phyloP scores from a whole-genome alignment of 1,284 basidiomycete genomes.

The Ganoderma boninense region DNA sequence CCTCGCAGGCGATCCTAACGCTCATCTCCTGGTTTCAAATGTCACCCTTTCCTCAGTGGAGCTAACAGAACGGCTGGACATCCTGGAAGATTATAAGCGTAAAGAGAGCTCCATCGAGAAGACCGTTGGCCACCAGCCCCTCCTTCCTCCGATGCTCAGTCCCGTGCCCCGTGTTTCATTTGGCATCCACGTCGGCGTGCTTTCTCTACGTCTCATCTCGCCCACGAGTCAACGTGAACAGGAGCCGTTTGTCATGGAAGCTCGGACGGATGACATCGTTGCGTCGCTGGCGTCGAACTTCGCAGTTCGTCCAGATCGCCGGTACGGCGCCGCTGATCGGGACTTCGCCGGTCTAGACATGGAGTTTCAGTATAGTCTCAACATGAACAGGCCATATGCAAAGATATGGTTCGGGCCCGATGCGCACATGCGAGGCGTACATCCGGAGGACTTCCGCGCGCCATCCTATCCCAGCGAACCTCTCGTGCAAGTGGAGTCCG shows the following conservation, averaged over 20 bases:
- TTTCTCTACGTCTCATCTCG: constrained; percentile 59
- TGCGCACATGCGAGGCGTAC: constrained; percentile 23
- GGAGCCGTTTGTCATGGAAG: constrained; percentile 58
- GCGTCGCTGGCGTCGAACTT: constrained; percentile 36
- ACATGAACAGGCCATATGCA: constrained; percentile 37
- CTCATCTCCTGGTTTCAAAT: constrained; percentile 61
- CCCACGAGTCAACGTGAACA: constrained; percentile 45
- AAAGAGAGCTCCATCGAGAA: constrained; percentile 36
- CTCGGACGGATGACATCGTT: constrained; percentile 36
- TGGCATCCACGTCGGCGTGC: constrained; percentile 55
- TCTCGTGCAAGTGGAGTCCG: constrained; percentile 62
- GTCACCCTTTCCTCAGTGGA: constrained; percentile 56
- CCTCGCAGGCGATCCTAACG: constrained; percentile 65
- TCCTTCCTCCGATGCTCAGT: constrained; percentile 44
- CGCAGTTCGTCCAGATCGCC: constrained; percentile 33
- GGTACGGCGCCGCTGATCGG: constrained; percentile 28
- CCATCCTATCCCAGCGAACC: constrained; percentile 42
- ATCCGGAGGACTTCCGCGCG: constrained; percentile 25
- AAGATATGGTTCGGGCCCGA: constrained; percentile 36
- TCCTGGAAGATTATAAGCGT: constrained; percentile 51
- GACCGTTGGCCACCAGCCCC: constrained; percentile 31
- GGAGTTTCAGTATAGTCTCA: constrained; percentile 32
- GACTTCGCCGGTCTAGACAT: constrained; percentile 38
- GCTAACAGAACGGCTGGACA: constrained; percentile 60
- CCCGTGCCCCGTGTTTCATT: constrained; percentile 62